Base-by-base conservation (phyloP, 352 stramenopile species). In the Globisporangium cylindrosporum region DNA sequence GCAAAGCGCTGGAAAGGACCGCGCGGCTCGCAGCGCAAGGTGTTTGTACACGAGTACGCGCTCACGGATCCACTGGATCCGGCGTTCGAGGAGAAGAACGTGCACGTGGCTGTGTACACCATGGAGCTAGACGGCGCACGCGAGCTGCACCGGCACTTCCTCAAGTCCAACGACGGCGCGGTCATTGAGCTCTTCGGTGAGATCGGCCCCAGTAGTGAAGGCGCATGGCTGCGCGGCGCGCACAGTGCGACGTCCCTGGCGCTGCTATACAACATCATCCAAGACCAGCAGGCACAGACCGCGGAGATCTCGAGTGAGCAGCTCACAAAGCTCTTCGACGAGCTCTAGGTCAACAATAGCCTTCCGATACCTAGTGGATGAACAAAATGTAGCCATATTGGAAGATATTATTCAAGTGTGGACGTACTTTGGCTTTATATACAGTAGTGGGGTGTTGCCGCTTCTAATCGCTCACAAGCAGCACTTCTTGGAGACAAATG, bases 101-200 rank as follows among this genome's bases (percentile, higher is more conserved):
- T 83, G 24, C 89, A 97, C 58, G 77, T 97, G 25, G 84, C 88
- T 3, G 80, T 98, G 32, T 95, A 97, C 72, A 89, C 90, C 14
- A 71, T 91, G 9, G 78, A 88, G 43, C 67, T 93, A 22, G 69
- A 89, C 54, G 76, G 77, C 14, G 68, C 64, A 60, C 72, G 79
- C 10, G 78, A 89, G 38, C 72, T 98, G 48, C 82, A 95, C 68
- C 88, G 92, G 0, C 91, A 97, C 59, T 97, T 98, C 59, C 79
- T 98, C 58, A 90, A 91, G 70, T 79, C 84, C 53, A 69, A 78
- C 12, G 89, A 97, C 68, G 91, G 92, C 43, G 76, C 86, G 29
- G 91, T 98, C 46, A 56, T 97, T 14, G 92, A 98, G 72, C 66
- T 98, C 18, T 97, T 97, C 56, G 86, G 86, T 8, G 77, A 90